Base-by-base conservation (phyloP, 768 basidiomycete species). In the Termitomyces titanicus region DNA sequence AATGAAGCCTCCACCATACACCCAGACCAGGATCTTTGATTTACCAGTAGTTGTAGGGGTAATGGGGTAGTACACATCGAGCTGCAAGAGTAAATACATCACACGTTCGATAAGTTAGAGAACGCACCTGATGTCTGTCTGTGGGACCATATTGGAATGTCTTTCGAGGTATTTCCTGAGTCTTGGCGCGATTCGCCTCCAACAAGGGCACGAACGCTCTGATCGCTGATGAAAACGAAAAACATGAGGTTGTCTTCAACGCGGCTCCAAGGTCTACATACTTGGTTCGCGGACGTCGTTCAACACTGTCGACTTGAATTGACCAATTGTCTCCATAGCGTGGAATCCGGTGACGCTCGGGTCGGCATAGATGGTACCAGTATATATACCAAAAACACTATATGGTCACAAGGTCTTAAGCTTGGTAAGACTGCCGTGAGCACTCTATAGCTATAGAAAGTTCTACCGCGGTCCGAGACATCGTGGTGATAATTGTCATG, bases 1-100 rank as follows among this genome's bases (percentile, higher is more conserved):
- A 57, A 70, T 69, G 63, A 85, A 86, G 3, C 86, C 84, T 2
- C 87, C 87, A 1, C 87, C 87, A 57, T 89, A 88, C 39, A 82
- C 56, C 68, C 80, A 88, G 66, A 88, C 79, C 24, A 88, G 68
- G 20, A 88, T 70, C 0, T 83, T 82, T 0, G 76, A 69, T 50
- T 67, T 70, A 51, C 64, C 63, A 10, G 25, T 40, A 13, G 29
- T n/a, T 6, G 64, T 61, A 11, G 63, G 55, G 5, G 64, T 47
- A 3, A 64, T 51, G 0, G 83, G 86, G 61, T 84, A 88, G 64
- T 88, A 89, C 0, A 88, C 72, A 60, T 88, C 87, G 31, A 88
- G 76, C 85, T 89, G 57, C 12, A 24, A 3, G 13, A 20, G 7
- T 6, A 9, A 45, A 4, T 18, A 13, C 42, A 11, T 25, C 1